phyloP scores from a whole-genome alignment of 2,329 filamentous ascomycete species.

The Beauveria sp. region DNA sequence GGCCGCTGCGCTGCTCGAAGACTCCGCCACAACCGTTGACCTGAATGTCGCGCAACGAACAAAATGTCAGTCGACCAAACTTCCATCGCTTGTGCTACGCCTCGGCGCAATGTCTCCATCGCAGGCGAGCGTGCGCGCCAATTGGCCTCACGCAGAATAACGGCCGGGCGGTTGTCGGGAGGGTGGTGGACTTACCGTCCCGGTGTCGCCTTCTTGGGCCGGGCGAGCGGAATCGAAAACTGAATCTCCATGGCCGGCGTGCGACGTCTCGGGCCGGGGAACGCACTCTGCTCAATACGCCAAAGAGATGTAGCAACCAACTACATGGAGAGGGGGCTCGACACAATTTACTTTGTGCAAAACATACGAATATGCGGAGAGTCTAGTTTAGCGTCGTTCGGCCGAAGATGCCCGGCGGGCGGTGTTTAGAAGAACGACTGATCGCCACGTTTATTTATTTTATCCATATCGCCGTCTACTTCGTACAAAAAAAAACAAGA shows the following conservation, averaged over 20 bases:
- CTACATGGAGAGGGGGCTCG: neutral
- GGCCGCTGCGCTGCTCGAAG: neutral
- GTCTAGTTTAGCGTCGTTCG: conserved; percentile 2
- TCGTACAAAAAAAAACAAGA: no score
- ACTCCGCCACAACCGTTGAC: neutral
- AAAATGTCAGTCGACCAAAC: neutral
- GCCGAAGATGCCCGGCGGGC: neutral
- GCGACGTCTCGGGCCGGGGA: neutral
- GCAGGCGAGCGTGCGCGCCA: no score
- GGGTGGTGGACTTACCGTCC: conserved; percentile 7
- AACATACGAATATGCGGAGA: neutral
- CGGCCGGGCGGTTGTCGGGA: neutral
- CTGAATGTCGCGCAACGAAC: neutral
- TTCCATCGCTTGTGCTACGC: neutral
- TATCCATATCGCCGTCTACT: no score
- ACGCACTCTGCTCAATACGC: neutral
- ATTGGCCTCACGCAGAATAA: neutral
- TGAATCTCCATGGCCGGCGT: conserved; percentile 29
- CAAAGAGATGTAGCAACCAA: neutral
- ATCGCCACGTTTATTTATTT: neutral
- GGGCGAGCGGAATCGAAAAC: conserved; percentile 19
- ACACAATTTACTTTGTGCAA: neutral
- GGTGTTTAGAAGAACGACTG: neutral
- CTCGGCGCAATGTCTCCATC: neutral
- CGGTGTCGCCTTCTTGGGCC: conserved; percentile 6